Percentiles rank a stretch among this genome's conserved stretches.
phyloP scores from a whole-genome alignment of 2,329 filamentous ascomycete genomes.

The Lizonia empirigonia region DNA sequence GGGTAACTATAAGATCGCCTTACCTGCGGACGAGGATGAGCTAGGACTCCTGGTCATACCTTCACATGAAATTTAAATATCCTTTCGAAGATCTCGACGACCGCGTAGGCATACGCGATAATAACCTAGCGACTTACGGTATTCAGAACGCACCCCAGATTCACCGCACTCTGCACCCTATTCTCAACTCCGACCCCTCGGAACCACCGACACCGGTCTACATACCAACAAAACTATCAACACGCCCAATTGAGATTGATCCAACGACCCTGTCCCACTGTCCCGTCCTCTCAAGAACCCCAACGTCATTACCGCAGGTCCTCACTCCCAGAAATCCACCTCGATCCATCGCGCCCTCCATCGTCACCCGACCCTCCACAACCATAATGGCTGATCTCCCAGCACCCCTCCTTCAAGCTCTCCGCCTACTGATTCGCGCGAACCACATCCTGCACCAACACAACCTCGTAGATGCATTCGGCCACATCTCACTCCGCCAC shows the following conservation, averaged over 20 bases:
- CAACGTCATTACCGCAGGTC: slow-evolving; percentile 10
- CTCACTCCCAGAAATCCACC: slow-evolving; percentile 3
- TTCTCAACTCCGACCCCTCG: slow-evolving; percentile 4
- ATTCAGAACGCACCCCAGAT: slow-evolving; percentile 9
- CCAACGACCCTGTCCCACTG: neutral
- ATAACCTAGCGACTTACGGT: slow-evolving; percentile 6
- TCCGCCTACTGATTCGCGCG: slow-evolving; percentile 33
- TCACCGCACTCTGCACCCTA: slow-evolving; percentile 2
- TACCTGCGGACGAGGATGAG: neutral
- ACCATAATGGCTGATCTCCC: slow-evolving; percentile 15
- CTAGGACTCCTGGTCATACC: slow-evolving; percentile 10
- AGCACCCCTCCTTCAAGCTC: slow-evolving; percentile 20
- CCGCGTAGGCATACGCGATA: slow-evolving; percentile 12
- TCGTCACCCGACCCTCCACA: neutral
- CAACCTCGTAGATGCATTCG: slow-evolving; percentile 59
- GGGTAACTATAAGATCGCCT: slow-evolving; percentile 14
- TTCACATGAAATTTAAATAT: slow-evolving; percentile 15
- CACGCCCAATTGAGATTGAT: neutral
- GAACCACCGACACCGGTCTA: slow-evolving; percentile 15
- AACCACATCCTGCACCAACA: slow-evolving; percentile 60
- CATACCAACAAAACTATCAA: slow-evolving; percentile 2
- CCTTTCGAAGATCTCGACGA: slow-evolving; percentile 13
- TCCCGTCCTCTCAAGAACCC: slow-evolving; percentile 5
- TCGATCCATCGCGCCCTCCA: slow-evolving; percentile 9
- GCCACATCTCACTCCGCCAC: slow-evolving; percentile 59